These are phyloP conservation scores for Kwoniella dejecticola DNA, from an alignment of 768 basidiomycete species.

Conservation along the genomic window DNA sequence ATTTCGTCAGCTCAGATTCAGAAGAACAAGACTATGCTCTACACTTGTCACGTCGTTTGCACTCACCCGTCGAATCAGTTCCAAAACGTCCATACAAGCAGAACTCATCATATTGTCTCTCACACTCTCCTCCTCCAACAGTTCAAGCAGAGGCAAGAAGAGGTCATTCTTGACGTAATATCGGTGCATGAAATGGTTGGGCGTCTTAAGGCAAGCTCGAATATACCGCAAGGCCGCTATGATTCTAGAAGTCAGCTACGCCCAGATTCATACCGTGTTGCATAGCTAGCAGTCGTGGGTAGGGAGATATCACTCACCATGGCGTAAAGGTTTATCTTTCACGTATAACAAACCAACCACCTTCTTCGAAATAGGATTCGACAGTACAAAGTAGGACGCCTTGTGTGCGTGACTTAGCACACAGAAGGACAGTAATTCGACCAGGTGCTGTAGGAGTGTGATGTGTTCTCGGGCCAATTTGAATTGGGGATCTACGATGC, in stretches of 20 bases:
- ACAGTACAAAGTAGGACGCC: conserved; percentile 84
- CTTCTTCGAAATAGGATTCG: conserved; percentile 71
- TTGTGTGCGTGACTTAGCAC: conserved; percentile 86
- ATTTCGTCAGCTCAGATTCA: neutral
- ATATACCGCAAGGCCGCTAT: conserved; percentile 90
- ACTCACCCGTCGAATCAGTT: conserved; percentile 79
- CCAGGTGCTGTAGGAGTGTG: conserved; percentile 82
- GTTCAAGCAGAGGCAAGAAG: conserved; percentile 76
- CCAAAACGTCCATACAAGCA: conserved; percentile 94
- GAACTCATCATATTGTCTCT: conserved; percentile 91
- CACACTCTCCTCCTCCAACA: conserved; percentile 77
- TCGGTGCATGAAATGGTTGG: conserved; percentile 64
- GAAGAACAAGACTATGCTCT: neutral
- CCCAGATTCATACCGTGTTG: conserved; percentile 26
- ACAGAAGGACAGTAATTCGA: conserved; percentile 87
- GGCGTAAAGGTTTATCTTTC: conserved; percentile 86
- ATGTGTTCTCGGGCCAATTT: conserved; percentile 66
- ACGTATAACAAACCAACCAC: conserved; percentile 76
- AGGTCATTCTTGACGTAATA: conserved; percentile 84
- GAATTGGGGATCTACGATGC: conserved; percentile 17
- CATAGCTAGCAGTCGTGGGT: conserved; percentile 6
- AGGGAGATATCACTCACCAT: conserved; percentile 65
- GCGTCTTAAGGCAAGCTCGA: conserved; percentile 76
- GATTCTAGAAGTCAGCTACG: neutral
- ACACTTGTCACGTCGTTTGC: neutral